Conservation (phyloP, 441 rosid genomes). For the Populus trichocarpa region DNA sequence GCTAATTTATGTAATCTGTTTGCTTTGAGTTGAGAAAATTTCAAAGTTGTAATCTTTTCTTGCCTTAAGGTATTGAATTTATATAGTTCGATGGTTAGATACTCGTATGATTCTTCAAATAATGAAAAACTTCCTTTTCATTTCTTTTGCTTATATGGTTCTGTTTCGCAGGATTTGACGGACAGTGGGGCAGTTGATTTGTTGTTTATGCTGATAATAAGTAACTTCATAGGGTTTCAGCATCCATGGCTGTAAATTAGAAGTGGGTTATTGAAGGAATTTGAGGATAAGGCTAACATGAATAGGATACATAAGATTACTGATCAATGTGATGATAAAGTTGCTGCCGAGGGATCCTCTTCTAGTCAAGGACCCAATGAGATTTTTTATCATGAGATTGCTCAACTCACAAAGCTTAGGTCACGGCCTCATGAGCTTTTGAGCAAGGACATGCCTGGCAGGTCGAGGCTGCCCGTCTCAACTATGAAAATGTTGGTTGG, state of each 20-base stretch:
- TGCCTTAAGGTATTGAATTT: neutral
- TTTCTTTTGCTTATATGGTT: neutral
- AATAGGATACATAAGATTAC: constrained; percentile 16
- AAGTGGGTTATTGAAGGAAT: neutral
- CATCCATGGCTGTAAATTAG: neutral
- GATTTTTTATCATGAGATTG: constrained; percentile 41
- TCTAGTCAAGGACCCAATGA: constrained; percentile 14
- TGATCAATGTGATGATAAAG: constrained; percentile 24
- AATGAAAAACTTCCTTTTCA: neutral
- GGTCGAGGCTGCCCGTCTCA: constrained; percentile 46
- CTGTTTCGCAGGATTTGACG: neutral
- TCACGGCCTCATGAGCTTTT: constrained; percentile 46
- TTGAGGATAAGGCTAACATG: constrained; percentile 16
- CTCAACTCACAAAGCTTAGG: constrained; percentile 49
- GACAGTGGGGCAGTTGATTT: no score
- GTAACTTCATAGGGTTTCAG: neutral
- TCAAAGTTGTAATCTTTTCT: neutral
- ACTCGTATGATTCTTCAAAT: neutral
- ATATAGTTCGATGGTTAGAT: neutral
- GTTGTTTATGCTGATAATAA: neutral
- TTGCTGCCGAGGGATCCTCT: constrained; percentile 3
- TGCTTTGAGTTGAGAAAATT: neutral
- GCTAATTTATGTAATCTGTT: neutral
- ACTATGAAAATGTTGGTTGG: constrained; percentile 69
- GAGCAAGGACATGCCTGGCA: constrained; percentile 35